Evolutionary conservation across 805 yeast species (phyloP), one percentile per base, ranked within the genome.

Genomic region (Cyberlindnera suaveolens): DNA sequence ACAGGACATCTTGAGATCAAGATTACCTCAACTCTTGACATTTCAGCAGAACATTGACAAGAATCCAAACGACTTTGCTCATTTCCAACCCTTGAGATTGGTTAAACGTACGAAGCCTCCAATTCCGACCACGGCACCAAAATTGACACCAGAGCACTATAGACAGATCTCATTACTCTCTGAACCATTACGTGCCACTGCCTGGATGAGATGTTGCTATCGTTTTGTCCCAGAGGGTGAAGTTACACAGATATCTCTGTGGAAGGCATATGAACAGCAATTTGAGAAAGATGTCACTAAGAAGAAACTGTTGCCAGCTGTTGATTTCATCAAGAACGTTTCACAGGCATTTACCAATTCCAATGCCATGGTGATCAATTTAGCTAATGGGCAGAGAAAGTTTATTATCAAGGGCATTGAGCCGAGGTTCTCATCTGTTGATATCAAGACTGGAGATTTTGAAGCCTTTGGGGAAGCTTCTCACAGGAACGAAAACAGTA

Each of bases 311-410:
- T 71, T 91, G 29, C 96, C 96, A 1, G 99, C 99, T 0, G 97
- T 93, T 11, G 98, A 93, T 52, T 93, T 93, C 62, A 93, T 93
- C 61, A 88, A 91, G 56, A 91, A 93, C 58, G 98, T 91, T 17
- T 83, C 90, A 30, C 78, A 79, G 47, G 96, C 96, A 1, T 93
- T 93, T 60, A 82, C 85, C 15, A 77, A 80, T 53, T 88, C 96
- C 3, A 82, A 86, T 41, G 98, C 99, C 1, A 90, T 89, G 91
- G 98, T 93, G 14, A 78, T 91, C 42, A 71, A 77, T 34, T 74
- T 79, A 6, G 70, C 78, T 13, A 79, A 76, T 13, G 81, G 83
- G 1, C 74, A 75, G 46, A 82, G 87, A 57, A 85, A 82, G 61
- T 93, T 93, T 57, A 87, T 93, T 36, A 93, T 93, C 56, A 86